A percentile compares a stretch with the other conserved stretches of the same genome.
Conservation (phyloP, 2,329 filamentous ascomycete species). For the Mycogone perniciosa region DNA sequence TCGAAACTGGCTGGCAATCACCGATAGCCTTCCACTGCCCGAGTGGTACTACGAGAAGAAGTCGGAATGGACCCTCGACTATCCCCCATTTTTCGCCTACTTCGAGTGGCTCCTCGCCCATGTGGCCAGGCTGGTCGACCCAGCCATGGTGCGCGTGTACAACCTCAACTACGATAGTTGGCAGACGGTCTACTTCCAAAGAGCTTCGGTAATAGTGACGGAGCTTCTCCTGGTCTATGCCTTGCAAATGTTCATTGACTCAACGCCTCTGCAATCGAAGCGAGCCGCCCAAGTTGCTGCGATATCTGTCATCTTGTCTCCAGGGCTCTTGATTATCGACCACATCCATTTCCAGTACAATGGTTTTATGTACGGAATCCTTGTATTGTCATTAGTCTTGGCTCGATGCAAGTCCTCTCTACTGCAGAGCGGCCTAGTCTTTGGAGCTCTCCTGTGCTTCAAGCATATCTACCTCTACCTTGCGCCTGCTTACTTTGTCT, state of each 20-base stretch:
- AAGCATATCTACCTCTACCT: slow-evolving; percentile 99
- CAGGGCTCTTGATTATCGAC: slow-evolving; percentile 92
- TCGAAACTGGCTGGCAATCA: slow-evolving; percentile 96
- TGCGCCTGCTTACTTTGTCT: slow-evolving; percentile 92
- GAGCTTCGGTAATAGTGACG: slow-evolving; percentile 76
- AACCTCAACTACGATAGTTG: slow-evolving; percentile 84
- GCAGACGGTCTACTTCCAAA: slow-evolving; percentile 91
- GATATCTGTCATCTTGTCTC: slow-evolving; percentile 83
- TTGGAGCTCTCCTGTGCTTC: slow-evolving; percentile 80
- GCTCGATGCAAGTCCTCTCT: slow-evolving; percentile 70
- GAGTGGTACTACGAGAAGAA: slow-evolving; percentile 97
- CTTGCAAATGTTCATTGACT: slow-evolving; percentile 72
- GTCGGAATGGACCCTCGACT: slow-evolving; percentile 99
- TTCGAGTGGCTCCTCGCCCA: slow-evolving; percentile 93
- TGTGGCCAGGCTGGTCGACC: slow-evolving; percentile 68
- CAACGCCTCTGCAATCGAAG: slow-evolving; percentile 57
- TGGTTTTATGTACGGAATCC: slow-evolving; percentile 86
- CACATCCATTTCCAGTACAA: slow-evolving; percentile 99
- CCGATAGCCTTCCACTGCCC: slow-evolving; percentile 76
- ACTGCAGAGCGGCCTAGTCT: slow-evolving; percentile 72
- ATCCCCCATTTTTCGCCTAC: slow-evolving; percentile 95
- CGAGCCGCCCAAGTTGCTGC: slow-evolving; percentile 78
- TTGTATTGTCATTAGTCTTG: slow-evolving; percentile 79
- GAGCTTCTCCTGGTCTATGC: slow-evolving; percentile 82
- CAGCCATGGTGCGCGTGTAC: slow-evolving; percentile 72